Evolutionary conservation across 805 yeast species (phyloP), one percentile per base, ranked within the genome.

Genomic region (Cyberlindnera mrakii): DNA sequence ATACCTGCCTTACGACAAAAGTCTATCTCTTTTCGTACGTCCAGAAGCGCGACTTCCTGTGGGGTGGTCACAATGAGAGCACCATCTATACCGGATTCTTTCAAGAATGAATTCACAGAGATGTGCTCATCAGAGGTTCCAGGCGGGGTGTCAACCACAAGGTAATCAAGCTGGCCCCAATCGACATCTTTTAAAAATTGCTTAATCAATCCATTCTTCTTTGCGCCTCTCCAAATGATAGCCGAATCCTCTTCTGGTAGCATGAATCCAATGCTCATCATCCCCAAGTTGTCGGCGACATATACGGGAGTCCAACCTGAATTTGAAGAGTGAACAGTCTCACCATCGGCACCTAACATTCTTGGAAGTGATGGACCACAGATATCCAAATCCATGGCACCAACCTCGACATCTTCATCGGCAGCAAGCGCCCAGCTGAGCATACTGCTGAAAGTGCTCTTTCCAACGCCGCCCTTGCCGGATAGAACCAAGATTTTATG

Each of bases 51-150:
- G 17, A 91, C 98, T 62, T 93, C 99, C 64, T 93, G 99, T 0
- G 99, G 99, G 0, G 99, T 93, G 0, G 99, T 91, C 30, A 93
- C 93, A 3, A 93, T 75, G 27, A 93, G 70, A 0, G 99, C 99
- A 1, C 99, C 99, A 60, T 91, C 97, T 2, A 93, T 80, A 0
- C 96, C 96, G 5, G 84, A 79, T 30, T 87, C 96, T 55, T 86
- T 85, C 75, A 93, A 68, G 58, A 86, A 90, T 40, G 85, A 81
- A 29, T 90, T 86, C 29, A 93, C 90, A 7, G 95, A 82, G 34
- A 93, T 72, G 64, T 93, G 99, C 62, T 93, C 99, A 64, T 93
- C 99, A 0, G 96, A 84, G 0, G 99, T 93, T 0, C 99, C 99
- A 0, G 99, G 99, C 0, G 99, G 99, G 0, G 99, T 93, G 57